Base-by-base conservation (phyloP, 2,329 filamentous ascomycete species). In the Aspergillus unguis region DNA sequence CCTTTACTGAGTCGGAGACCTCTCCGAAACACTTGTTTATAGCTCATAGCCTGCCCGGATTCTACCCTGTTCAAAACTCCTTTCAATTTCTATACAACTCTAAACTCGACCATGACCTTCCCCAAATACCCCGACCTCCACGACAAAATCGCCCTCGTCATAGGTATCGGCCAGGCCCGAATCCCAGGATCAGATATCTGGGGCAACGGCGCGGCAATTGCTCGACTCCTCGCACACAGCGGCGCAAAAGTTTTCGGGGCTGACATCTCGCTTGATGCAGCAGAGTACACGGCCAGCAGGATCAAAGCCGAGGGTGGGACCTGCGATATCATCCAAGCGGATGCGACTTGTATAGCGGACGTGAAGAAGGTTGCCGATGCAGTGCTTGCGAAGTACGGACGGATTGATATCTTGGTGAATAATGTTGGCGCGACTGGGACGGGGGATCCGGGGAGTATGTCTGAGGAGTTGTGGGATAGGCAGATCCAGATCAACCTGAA, bases 361-460 rank as follows among this genome's bases (percentile, higher is more conserved):
- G 80, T 84, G 61, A 77, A 80, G 55, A 44, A 43, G 1, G 63
- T 84, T 0, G 75, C 85, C 3, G 75, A 80, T 32, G 73, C 75
- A 0, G 83, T 80, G 41, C 60, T 82, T 17, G 62, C 70, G 0
- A 77, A 76, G 36, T 76, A 83, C 54, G 80, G 80, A 6, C 74
- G 78, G 5, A 79, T 85, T 48, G 83, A 85, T 56, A 80, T 85
- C 25, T 67, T 85, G 0, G 64, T 86, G 11, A 84, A 83, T 57
- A 85, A 85, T 48, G 82, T 85, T 3, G 83, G 83, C 2, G 76
- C 76, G 48, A 80, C 77, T 0, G 80, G 84, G 53, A 76, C 75
- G 0, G 80, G 80, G 0, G 72, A 73, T 29, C 76, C 80, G 0
- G 80, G 74, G 0, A 67, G 63, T 0, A 77, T 83, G 71, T 42